Conservation (phyloP, 2,329 filamentous ascomycete genomes). For the Bipolaris victoriae region DNA sequence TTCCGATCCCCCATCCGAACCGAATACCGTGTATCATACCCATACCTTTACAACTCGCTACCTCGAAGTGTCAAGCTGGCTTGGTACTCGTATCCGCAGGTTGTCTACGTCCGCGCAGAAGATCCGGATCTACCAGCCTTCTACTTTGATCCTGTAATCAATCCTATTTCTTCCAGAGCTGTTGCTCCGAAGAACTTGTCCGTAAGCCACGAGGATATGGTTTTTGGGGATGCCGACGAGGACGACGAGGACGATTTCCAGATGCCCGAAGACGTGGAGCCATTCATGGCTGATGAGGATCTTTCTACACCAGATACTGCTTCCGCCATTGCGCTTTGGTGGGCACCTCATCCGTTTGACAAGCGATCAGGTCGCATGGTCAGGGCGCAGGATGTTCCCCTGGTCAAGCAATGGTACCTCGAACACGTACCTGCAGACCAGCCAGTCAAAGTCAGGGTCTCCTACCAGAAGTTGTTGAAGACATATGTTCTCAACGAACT, state of each 20-base stretch:
- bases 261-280: constrained; percentile 78
- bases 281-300: constrained; percentile 88
- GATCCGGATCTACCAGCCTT: constrained; percentile 91
- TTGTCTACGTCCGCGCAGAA: constrained; percentile 87
- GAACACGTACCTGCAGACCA: constrained; percentile 91
- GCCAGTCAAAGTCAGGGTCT: constrained; percentile 95
- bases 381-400: constrained; percentile 91
- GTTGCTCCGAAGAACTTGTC: constrained; percentile 95
- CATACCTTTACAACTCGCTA: constrained; percentile 94
- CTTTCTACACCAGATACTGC: constrained; percentile 88
- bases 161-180: constrained; percentile 93
- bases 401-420: constrained; percentile 98
- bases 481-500: constrained; percentile 95
- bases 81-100: constrained; percentile 93
- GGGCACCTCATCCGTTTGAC: constrained; percentile 97
- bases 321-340: constrained; percentile 93
- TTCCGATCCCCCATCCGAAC: constrained; percentile 94
- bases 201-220: constrained; percentile 87
- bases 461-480: constrained; percentile 97
- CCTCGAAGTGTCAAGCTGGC: constrained; percentile 91
- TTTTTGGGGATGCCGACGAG: constrained; percentile 87
- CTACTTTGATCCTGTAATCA: constrained; percentile 97
- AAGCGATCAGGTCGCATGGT: constrained; percentile 95
- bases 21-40: constrained; percentile 93
- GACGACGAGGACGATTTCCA: constrained; percentile 85